Base-by-base conservation (phyloP, 2,329 filamentous ascomycete genomes). In the Fusarium robinianum region DNA sequence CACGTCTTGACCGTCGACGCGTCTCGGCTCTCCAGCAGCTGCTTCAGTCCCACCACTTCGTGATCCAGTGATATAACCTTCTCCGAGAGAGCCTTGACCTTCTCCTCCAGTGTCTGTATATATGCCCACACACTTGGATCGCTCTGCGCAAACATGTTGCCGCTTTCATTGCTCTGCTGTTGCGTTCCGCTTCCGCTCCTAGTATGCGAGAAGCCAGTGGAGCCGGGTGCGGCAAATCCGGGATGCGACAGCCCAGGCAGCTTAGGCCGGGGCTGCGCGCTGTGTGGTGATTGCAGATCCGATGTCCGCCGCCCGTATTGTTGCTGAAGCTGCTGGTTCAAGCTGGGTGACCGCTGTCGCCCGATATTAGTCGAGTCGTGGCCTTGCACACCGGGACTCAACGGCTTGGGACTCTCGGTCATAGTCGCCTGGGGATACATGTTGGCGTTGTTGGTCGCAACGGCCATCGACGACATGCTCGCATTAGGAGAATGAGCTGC, bases 321-420 rank as follows among this genome's bases (percentile, higher is more conserved):
- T 61, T 85, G 83, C 53, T 84, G 81, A 37, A 83, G 77, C 52
- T 85, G 82, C 17, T 83, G 76, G 7, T 80, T 79, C 50, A 85
- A 66, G 63, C 78, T 85, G n/a, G 84, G 83, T 21, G 83, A 87
- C 41, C 81, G 76, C 51, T 84, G 82, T 44, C 81, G 76, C 27
- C 72, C 61, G 23, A 78, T 67, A 19, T 65, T 71, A 36, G 71
- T 67, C 11, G 77, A 67, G 53, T 81, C 81, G 35, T 85, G 74
- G 14, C 76, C 63, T 63, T 76, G 58, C 18, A 68, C 74, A 12
- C 77, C 77, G n/a, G 87, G 86, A 48, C 85, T 90, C 26, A 95
- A 74, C 4, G 90, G 86, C 63, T 91, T 95, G 0, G 90, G 90
- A 55, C 88, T 95, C 67, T 96, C 90, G 3, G 87, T 94, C 73